Base-by-base conservation (phyloP, 2,329 filamentous ascomycete species). In the Aspergillaceae sp. region DNA sequence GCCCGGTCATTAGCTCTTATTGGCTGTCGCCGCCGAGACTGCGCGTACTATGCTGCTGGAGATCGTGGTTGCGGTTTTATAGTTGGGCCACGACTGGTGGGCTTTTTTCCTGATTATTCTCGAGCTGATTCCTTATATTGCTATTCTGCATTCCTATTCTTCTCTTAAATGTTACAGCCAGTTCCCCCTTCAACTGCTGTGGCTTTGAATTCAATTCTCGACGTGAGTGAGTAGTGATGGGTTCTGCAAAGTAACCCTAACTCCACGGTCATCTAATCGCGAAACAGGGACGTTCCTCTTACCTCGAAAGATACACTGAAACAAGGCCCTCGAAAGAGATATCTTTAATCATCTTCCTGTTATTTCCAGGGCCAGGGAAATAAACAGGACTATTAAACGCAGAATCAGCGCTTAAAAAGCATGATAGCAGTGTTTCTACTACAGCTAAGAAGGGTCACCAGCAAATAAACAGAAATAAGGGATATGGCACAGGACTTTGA, bases 401-500 rank as follows among this genome's bases (percentile, higher is more conserved):
- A 36, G n/a, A 19, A n/a, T 4, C 5, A 36, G 34, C n/a, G 5
- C n/a, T 19, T 19, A 19, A 19, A 19, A 19, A 19, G 19, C 27
- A 10, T 38, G 36, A 38, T 38, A 27, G 9, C 7, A 38, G 8
- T 19, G 11, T 8, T 27, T 4, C 36, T 38, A 10, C 7, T 26
- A 19, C 19, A 38, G 5, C 8, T 19, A 7, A 26, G 19, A 27
- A 26, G 8, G 11, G 2, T 5, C 8, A 38, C 10, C 36, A 7
- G 9, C 9, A 26, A 9, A 38, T 9, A 38, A 11, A 38, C 36
- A 28, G 7, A 6, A 38, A 27, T 8, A 38, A 26, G 9, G 7
- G 27, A 28, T 27, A 63, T 63, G 60, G 53, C 52, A 28, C 58
- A 61, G 43, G 52, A 59, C 38, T 47, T 60, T 11, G 50, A 55